A percentile compares a stretch with the other conserved stretches of the same genome.
These are phyloP conservation scores for Pseudogymnoascus sp. DNA, from an alignment of 2,329 filamentous ascomycete genomes.

Conservation along the genomic window DNA sequence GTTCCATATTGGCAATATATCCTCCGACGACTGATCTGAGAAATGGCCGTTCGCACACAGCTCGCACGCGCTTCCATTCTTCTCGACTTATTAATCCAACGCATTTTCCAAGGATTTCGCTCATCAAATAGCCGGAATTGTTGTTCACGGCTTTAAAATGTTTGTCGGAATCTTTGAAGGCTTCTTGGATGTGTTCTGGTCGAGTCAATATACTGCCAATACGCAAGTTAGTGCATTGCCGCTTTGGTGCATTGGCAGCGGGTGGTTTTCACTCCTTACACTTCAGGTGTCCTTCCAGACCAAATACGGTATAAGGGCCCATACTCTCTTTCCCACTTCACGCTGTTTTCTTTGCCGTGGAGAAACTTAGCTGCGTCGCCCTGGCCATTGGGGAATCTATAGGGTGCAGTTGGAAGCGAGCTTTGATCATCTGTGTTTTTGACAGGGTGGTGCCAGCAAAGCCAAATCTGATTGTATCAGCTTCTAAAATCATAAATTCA, in stretches of 20 bases:
- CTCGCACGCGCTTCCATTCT: conserved; percentile 26
- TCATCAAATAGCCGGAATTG: conserved; percentile 35
- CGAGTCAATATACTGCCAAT: conserved; percentile 30
- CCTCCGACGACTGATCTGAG: neutral
- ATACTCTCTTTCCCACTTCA: conserved; percentile 27
- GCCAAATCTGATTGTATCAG: conserved; percentile 5
- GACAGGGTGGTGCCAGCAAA: conserved; percentile 9
- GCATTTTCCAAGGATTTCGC: conserved; percentile 34
- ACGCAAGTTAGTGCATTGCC: neutral
- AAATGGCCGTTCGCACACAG: conserved; percentile 16
- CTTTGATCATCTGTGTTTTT: conserved; percentile 1
- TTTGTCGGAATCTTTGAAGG: conserved; percentile 38
- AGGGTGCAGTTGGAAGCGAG: conserved; percentile 20
- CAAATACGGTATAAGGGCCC: conserved; percentile 34
- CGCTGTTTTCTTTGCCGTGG: conserved; percentile 28
- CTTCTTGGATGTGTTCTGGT: conserved; percentile 29
- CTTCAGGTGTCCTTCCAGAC: conserved; percentile 32
- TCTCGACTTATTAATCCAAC: conserved; percentile 33
- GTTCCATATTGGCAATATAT: conserved; percentile 10
- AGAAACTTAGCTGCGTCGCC: conserved; percentile 36
- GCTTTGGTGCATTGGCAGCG: too few relatives aligned
- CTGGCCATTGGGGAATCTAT: conserved; percentile 33
- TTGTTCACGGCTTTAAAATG: conserved; percentile 37
- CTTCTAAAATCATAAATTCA: too few relatives aligned
- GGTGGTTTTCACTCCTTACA: conserved; percentile 25